A percentile compares a stretch with the other conserved stretches of the same genome.
Conservation (phyloP, 192 early-diverging fungal species). For the Allomyces arbusculus region DNA sequence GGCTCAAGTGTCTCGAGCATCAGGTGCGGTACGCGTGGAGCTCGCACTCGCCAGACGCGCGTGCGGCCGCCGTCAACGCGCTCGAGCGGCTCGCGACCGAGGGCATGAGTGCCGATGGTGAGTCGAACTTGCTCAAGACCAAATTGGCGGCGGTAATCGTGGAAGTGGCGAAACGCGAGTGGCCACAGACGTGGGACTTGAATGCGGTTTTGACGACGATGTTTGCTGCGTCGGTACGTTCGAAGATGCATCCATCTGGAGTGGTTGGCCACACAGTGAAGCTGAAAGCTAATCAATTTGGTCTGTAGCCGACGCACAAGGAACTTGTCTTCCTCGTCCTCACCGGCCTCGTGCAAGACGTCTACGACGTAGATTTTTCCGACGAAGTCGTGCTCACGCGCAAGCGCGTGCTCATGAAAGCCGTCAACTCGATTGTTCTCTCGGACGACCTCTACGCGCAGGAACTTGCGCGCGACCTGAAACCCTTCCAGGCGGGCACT, state of each 20-base stretch:
- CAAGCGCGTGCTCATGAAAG: neutral
- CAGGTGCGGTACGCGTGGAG: neutral
- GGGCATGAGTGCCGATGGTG: neutral
- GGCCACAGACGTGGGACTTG: neutral
- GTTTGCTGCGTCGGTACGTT: neutral
- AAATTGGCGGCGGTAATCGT: neutral
- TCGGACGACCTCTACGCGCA: neutral
- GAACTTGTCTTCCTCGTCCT: neutral
- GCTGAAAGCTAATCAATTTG: too few relatives aligned
- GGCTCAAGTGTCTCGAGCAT: neutral
- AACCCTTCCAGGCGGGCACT: neutral
- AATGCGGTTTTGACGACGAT: neutral
- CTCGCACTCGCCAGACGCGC: neutral
- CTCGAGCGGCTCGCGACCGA: neutral
- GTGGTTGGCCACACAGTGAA: too few relatives aligned
- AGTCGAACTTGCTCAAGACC: neutral
- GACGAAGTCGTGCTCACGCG: neutral
- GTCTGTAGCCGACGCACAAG: neutral
- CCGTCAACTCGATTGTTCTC: neutral
- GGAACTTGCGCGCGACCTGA: neutral
- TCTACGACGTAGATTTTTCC: neutral
- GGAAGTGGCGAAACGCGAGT: neutral
- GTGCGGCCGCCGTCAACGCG: neutral
- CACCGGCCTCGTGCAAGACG: neutral
- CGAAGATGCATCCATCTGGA: too few relatives aligned